Evolutionary conservation across 2,329 filamentous ascomycete genomes (phyloP), one percentile per base, ranked within the genome.

Genomic region (Leptosphaerulina australis): DNA sequence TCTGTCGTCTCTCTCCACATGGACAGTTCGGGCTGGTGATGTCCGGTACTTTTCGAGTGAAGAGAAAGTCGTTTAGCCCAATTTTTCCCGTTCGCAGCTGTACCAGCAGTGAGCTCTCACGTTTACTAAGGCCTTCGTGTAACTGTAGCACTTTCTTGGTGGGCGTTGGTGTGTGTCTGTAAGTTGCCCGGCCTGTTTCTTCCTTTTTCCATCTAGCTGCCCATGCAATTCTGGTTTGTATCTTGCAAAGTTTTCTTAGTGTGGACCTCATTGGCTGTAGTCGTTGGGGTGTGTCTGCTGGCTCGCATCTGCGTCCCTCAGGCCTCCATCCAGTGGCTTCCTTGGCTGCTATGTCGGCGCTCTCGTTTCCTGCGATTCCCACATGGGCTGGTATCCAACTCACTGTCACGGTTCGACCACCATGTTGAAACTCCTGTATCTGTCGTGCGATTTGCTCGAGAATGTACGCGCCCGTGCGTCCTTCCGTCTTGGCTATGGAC

Each of bases 241-340:
- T 28, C 17, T 34, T 34, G 31, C 31, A 34, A 35, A 43, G 55
- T 34, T 46, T 49, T 24, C 31, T 55, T 14, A 53, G 18, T 30
- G 37, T 47, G 29, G 36, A 15, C 18, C 30, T 48, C 15, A 49
- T n/a, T 33, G 37, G 40, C 24, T 51, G 34, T 15, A 50, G 37
- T 14, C 35, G 22, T 14, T 24, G 24, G 12, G 43, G 55, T 28
- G 45, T 34, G 35, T 59, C 55, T 50, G 48, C 55, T 43, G 24
- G 35, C 30, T 24, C 31, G 26, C 37, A 28, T 39, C 25, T 46
- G 33, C 43, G 25, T 15, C 44, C 25, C 40, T 56, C 43, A 22
- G 50, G 24, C 38, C 62, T 62, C 44, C 52, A 47, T 31, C 51
- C 51, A 8, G 58, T 56, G 17, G 55, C 59, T 30, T 28, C 25